Percentiles rank a stretch among this genome's conserved stretches.
Evolutionary conservation across 345 rosid genomes (phyloP).

Genomic region (Durio zibethinus): DNA sequence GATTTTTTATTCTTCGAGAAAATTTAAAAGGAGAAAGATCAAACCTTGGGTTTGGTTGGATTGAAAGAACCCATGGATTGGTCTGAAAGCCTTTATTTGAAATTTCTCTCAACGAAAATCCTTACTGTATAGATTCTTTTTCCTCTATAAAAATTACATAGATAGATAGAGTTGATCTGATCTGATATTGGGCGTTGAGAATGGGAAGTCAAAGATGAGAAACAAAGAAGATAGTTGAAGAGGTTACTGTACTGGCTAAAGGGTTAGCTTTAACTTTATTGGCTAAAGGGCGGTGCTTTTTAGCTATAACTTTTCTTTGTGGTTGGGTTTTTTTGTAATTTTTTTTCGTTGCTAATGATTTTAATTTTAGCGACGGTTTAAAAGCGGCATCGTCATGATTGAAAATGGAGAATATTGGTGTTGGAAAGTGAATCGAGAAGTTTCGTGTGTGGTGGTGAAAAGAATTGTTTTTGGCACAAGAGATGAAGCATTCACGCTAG

Average conservation of each 20-base stretch:
- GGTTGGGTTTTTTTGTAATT: not conserved
- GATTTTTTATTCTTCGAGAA: constrained; percentile 2
- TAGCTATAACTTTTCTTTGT: no score
- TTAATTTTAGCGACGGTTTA: no score
- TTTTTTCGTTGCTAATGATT: no score
- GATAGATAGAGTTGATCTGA: not conserved
- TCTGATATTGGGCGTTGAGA: not conserved
- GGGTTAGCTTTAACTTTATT: not conserved
- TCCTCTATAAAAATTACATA: no score
- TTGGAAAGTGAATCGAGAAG: not conserved
- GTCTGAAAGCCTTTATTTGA: not conserved
- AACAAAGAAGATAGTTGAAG: not conserved
- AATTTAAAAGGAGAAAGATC: constrained; percentile 7
- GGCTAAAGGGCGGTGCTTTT: not conserved
- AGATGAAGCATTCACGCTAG: no score
- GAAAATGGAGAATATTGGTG: no score
- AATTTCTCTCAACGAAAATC: not conserved
- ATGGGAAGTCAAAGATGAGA: not conserved
- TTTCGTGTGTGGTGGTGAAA: not conserved
- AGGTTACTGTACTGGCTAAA: not conserved
- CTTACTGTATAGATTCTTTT: not conserved
- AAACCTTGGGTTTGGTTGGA: constrained; percentile 19
- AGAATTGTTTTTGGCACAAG: no score
- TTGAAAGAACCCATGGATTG: constrained; percentile 17
- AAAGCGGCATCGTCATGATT: not conserved